Conservation (phyloP, 768 basidiomycete genomes). For the Leucosporidium yakuticum region DNA sequence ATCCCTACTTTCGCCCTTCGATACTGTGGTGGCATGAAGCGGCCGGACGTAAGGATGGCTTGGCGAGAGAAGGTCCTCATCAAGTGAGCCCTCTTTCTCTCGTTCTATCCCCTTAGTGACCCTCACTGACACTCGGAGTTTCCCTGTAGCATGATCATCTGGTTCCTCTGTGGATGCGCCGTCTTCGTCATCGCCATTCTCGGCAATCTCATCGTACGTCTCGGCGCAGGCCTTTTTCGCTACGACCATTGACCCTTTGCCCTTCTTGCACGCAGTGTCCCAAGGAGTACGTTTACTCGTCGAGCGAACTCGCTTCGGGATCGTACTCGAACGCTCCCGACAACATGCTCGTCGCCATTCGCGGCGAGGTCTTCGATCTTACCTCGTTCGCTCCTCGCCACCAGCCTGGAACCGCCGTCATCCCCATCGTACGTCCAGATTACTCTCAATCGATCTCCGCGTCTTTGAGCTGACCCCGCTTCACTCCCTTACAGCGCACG, state of each 20-base stretch:
- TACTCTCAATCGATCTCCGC: no score
- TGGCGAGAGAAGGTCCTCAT: conserved; percentile 96
- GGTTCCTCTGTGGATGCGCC: conserved; percentile 82
- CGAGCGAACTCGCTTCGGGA: conserved; percentile 66
- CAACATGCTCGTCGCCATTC: conserved; percentile 72
- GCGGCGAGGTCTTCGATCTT: conserved; percentile 93
- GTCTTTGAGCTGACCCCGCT: not conserved
- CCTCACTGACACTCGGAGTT: not conserved
- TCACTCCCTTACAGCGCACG: conserved; percentile 1
- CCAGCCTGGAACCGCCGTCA: conserved; percentile 23
- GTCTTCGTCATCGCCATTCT: conserved; percentile 89
- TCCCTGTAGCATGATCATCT: conserved; percentile 62
- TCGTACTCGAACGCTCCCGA: conserved; percentile 58
- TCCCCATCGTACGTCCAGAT: conserved; percentile 21
- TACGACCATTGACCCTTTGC: not conserved
- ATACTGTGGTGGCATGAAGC: conserved; percentile 84
- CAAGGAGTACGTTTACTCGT: conserved; percentile 81
- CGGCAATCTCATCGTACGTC: conserved; percentile 60
- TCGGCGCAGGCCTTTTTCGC: no score
- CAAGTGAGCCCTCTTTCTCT: conserved; percentile 47
- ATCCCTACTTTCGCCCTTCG: conserved; percentile 64
- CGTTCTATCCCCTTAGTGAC: not conserved
- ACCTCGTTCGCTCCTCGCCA: conserved; percentile 52
- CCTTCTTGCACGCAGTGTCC: conserved; percentile 55
- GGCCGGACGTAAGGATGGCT: conserved; percentile 84